These are phyloP conservation scores for Haberlea rhodopensis DNA, from an alignment of 257 asterid species.

Conservation along the genomic window DNA sequence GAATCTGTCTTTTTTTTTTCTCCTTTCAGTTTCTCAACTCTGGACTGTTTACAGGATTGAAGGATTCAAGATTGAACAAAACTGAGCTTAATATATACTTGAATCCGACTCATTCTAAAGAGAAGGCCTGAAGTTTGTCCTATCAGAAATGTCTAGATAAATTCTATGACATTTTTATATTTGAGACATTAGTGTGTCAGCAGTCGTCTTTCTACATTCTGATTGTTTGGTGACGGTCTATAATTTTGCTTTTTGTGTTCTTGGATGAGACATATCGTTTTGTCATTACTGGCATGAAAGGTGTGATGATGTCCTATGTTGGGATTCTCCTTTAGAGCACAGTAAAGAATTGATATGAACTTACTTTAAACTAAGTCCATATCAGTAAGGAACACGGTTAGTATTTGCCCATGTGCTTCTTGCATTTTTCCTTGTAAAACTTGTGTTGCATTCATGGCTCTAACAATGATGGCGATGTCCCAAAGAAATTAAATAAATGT, in stretches of 20 bases:
- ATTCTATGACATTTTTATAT: background rate
- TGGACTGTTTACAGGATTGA: background rate
- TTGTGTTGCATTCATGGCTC: no score
- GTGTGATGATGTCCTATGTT: no score
- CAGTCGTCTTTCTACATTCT: background rate
- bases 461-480: no score
- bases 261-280: background rate
- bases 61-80: background rate
- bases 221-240: background rate
- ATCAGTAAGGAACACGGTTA: no score
- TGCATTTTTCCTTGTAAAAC: no score
- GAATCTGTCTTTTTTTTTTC: background rate
- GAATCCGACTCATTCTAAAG: background rate
- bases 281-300: background rate
- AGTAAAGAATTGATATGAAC: no score
- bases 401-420: no score
- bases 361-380: no score
- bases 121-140: background rate
- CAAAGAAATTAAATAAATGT: no score
- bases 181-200: background rate
- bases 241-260: background rate
- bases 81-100: background rate
- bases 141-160: background rate
- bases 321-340: no score
- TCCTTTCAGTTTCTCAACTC: background rate